Conservation (phyloP, 2,329 filamentous ascomycete genomes). For the Microcyclospora tardicrescens region DNA sequence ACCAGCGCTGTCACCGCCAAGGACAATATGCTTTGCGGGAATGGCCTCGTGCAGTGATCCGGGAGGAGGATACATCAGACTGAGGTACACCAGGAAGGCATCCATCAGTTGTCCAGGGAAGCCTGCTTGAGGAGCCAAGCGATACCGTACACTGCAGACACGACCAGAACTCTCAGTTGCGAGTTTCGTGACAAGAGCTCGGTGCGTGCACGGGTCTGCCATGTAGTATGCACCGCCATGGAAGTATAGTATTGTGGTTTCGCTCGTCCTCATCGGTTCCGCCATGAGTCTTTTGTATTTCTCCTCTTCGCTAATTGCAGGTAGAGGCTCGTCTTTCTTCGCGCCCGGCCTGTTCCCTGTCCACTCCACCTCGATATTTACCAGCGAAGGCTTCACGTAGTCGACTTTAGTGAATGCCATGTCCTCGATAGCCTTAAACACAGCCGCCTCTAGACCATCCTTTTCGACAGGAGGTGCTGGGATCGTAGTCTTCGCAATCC, state of each 20-base stretch:
- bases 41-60: conserved; percentile 56
- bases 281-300: conserved; percentile 56
- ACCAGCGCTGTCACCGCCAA: conserved; percentile 65
- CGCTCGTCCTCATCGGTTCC: conserved; percentile 42
- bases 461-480: conserved; percentile 42
- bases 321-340: conserved; percentile 37
- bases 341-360: conserved; percentile 53
- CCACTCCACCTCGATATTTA: conserved; percentile 59
- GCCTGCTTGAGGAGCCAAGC: conserved; percentile 59
- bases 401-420: conserved; percentile 32
- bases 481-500: conserved; percentile 61
- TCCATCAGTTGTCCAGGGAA: conserved; percentile 67
- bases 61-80: conserved; percentile 56
- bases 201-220: conserved; percentile 56
- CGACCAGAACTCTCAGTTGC: conserved; percentile 55
- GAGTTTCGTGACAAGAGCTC: conserved; percentile 44
- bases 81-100: conserved; percentile 58
- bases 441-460: conserved; percentile 38
- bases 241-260: conserved; percentile 57
- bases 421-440: conserved; percentile 45
- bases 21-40: conserved; percentile 50
- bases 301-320: conserved; percentile 46
- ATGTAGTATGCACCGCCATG: conserved; percentile 66
- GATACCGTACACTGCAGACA: conserved; percentile 60
- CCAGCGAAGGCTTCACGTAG: conserved; percentile 39